Conservation (phyloP, 2,329 filamentous ascomycete genomes). For the Zarea fungicola region DNA sequence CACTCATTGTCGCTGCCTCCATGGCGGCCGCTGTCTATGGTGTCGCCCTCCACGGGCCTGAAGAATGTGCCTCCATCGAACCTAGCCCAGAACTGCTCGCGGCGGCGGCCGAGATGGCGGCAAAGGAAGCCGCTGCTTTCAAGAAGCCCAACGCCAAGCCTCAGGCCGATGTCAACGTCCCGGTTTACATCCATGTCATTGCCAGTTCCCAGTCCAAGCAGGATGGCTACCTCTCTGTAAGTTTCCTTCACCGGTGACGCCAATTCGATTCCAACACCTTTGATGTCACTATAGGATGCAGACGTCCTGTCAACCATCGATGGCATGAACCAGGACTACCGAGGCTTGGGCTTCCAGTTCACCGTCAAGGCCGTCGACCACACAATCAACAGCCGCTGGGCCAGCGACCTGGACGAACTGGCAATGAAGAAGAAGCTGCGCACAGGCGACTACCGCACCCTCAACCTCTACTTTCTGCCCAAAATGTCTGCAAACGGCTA, state of each 20-base stretch:
- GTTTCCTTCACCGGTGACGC: neutral
- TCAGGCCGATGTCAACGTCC: neutral
- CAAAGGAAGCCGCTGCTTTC: neutral
- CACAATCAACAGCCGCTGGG: constrained; percentile 45
- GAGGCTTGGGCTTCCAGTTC: constrained; percentile 27
- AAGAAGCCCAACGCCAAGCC: neutral
- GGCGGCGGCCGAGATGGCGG: neutral
- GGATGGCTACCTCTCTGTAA: constrained; percentile 10
- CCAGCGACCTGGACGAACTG: constrained; percentile 32
- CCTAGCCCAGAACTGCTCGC: neutral
- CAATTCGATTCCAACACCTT: neutral
- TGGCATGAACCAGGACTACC: neutral
- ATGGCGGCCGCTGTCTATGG: constrained; percentile 4
- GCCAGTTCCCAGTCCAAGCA: neutral
- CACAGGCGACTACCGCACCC: constrained; percentile 37
- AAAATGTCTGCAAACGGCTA: constrained; percentile 27
- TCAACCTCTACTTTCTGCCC: constrained; percentile 30
- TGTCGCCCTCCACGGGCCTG: neutral
- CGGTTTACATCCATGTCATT: constrained; percentile 7
- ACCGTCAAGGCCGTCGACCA: constrained; percentile 36
- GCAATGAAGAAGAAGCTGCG: constrained; percentile 42
- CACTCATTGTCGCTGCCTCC: neutral
- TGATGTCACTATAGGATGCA: neutral
- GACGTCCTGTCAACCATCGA: neutral
- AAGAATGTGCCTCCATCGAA: neutral